Base-by-base conservation (phyloP, 2,329 filamentous ascomycete species). In the Chalaropsis ovoidea region DNA sequence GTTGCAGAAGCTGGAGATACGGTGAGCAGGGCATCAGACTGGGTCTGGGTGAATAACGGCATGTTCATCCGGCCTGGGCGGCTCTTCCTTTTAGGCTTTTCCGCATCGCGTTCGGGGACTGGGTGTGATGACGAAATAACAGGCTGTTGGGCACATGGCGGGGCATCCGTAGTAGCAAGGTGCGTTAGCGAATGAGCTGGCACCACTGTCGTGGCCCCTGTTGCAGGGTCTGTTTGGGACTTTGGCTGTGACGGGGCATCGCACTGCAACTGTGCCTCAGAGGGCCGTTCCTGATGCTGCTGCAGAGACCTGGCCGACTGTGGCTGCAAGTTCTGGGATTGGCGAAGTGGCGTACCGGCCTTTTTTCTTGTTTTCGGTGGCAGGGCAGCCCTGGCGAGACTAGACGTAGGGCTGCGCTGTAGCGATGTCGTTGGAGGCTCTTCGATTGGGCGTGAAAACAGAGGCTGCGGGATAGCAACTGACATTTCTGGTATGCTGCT, bases 11-110 rank as follows among this genome's bases (percentile, higher is more conserved):
- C 13, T 41, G 42, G 41, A 24, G 27, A 39, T 39, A 22, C 45
- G 19, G 62, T 45, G 17, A 27, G n/a, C 7, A 63, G 6, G 19
- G 19, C 27, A 11, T 65, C 42, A 1, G 63, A 4, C 43, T 65
- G 63, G 7, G 63, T 61, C 54, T 65, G 63, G 1, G 63, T 65
- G 24, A 62, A 65, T 6, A 27, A 17, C 17, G 64, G 58, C 58
- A 65, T 62, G 11, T 65, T 65, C 64, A 65, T 65, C 4, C 64
- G 64, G 43, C 64, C 63, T 39, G 63, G 42, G 22, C 63, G 54
- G n/a, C 19, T 45, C 3, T 19, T 31, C 42, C 42, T 65, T 52
- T 60, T 49, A 45, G 41, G 42, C 42, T 49, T 13, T 35, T 35
- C 6, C 39, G 24, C 4, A 10, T 39, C 27, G 5, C 3, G 24